Conservation (phyloP, 805 yeast genomes). For the Candida nanaspora region DNA sequence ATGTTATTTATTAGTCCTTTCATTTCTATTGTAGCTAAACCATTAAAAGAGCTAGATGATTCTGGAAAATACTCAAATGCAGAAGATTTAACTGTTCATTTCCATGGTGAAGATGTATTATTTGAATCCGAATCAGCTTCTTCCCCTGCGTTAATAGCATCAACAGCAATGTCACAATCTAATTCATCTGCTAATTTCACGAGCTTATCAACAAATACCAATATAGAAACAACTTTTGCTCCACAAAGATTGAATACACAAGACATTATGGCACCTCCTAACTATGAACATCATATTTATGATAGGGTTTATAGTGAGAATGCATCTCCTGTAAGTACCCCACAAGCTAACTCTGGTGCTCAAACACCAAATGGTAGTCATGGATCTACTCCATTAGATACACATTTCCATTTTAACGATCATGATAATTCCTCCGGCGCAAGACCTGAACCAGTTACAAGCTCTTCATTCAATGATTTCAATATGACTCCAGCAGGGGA, state of each 20-base stretch:
- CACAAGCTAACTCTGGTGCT: constrained; percentile 31
- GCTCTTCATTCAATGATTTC: constrained; percentile 13
- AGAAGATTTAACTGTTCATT: constrained; percentile 21
- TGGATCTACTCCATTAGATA: background rate
- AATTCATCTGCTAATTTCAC: background rate
- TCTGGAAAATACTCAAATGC: constrained; percentile 9
- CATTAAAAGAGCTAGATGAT: constrained; percentile 20
- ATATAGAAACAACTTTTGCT: constrained; percentile 5
- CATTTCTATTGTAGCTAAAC: constrained; percentile 57
- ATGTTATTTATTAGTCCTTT: constrained; percentile 53
- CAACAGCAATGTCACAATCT: background rate
- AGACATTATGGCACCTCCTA: constrained; percentile 72
- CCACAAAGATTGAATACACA: constrained; percentile 22
- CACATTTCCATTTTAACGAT: too few species aligned
- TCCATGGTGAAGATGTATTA: constrained; percentile 19
- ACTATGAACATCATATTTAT: constrained; percentile 73
- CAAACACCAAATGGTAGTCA: constrained; percentile 6
- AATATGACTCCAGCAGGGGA: constrained; percentile 17
- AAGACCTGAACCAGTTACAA: background rate
- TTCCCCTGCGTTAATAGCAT: background rate
- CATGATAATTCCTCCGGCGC: background rate
- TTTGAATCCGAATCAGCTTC: constrained; percentile 12
- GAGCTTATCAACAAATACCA: constrained; percentile 1
- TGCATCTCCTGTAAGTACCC: constrained; percentile 39
- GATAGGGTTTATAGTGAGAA: constrained; percentile 73